Base-by-base conservation (phyloP, 1,284 basidiomycete genomes). In the Tremellales sp. region DNA sequence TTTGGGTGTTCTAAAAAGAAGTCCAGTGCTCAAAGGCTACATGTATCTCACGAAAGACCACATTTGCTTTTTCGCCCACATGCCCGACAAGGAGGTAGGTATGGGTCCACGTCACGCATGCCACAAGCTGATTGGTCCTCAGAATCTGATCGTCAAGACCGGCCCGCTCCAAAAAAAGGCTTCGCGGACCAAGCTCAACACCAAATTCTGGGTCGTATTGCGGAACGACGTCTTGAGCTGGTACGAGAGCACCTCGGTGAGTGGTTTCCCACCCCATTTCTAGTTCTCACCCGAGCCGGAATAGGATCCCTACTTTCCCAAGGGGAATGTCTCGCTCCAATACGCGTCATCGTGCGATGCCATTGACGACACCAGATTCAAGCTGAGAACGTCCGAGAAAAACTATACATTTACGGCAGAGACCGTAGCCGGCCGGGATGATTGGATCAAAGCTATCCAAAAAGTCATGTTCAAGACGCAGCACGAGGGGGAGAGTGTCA, bases 41-140 rank as follows among this genome's bases (percentile, higher is more conserved):
- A 87, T 97, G 80, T 98, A 94, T 69, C 77, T 97, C 36, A 97
- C 94, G 2, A 86, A 86, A 56, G 82, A 84, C 4, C 87, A 94
- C 63, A 72, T 97, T 22, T 97, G 93, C 74, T 98, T 97, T 76
- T 97, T 97, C 68, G 94, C 94, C 0, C 91, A 94, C 67, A 84
- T 98, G 79, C 87, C 88, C 6, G 78, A 82, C 18, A 78, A 84
- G 75, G 89, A 93, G 78, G 89, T 89, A 53, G 39, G 74, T 59
- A 1, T 1, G 10, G 27, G 38, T 18, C 29, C 34, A 25, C 18
- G 22, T 32, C 3, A 10, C 18, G 2, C 26, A 35, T 10, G 44
- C 63, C 16, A 63, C 45, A 38, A 33, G 40, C 33, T 33, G 19
- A 31, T 24, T 40, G 16, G 43, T 36, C 29, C 43, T 7, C 56